A percentile compares a stretch with the other conserved stretches of the same genome.
These are phyloP conservation scores for Urtica urens DNA, from an alignment of 306 rosid species.

Conservation along the genomic window DNA sequence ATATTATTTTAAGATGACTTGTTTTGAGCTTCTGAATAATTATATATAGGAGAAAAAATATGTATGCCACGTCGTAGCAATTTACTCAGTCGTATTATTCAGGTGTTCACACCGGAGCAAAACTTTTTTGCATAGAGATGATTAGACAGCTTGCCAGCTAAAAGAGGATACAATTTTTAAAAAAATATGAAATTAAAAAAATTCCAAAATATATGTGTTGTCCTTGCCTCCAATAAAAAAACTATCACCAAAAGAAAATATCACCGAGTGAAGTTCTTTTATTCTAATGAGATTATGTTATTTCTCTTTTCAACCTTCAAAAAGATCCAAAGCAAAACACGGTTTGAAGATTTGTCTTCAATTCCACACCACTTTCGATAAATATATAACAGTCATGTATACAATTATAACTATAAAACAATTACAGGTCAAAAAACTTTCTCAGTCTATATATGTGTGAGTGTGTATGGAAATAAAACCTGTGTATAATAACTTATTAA, in stretches of 20 bases:
- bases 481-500: slow-evolving; percentile 2
- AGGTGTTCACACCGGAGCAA: not conserved
- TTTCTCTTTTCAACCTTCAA: slow-evolving; percentile 21
- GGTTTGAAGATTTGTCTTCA: slow-evolving; percentile 1
- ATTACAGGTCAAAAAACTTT: slow-evolving; percentile 4
- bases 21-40: no score
- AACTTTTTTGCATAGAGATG: not conserved
- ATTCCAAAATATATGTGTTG: slow-evolving; percentile 1
- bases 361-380: slow-evolving; percentile 3
- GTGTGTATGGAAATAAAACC: not conserved
- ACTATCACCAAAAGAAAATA: slow-evolving; percentile 4
- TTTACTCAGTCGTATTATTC: slow-evolving; percentile 8
- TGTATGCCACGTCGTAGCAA: slow-evolving; percentile 6
- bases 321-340: slow-evolving; percentile 4
- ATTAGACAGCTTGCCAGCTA: slow-evolving; percentile 14
- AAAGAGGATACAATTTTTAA: not conserved
- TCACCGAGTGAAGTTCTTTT: not conserved
- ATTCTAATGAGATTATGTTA: not conserved
- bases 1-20: no score
- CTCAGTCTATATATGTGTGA: not conserved
- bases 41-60: not conserved
- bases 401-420: no score
- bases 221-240: slow-evolving; percentile 10
- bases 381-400: no score
- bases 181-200: not conserved